Percentiles rank a stretch among this genome's conserved stretches.
Conservation (phyloP, 2,329 filamentous ascomycete genomes). For the Paracamarosporium sp. region DNA sequence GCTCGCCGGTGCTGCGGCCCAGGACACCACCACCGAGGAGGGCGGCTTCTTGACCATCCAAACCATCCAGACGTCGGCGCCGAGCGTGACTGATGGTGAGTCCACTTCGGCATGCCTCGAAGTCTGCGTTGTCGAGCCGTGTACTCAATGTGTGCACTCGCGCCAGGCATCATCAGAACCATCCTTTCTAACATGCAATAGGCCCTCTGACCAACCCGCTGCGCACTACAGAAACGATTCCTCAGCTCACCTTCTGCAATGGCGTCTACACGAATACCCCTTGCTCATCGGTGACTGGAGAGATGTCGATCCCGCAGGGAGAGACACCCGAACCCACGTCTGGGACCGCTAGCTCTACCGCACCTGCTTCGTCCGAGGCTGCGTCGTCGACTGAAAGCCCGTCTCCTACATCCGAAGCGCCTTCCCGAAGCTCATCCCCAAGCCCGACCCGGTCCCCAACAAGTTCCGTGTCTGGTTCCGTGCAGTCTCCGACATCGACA, state of each 20-base stretch:
- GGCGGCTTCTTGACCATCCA: slow-evolving; percentile 34
- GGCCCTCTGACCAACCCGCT: slow-evolving; percentile 6
- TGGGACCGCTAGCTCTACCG: background rate
- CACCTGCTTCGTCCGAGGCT: background rate
- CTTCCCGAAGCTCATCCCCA: background rate
- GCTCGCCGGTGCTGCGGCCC: slow-evolving; percentile 33
- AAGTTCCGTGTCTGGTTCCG: slow-evolving; percentile 11
- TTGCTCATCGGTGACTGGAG: background rate
- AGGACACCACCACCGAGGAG: slow-evolving; percentile 26
- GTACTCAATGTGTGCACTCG: slow-evolving; percentile 31
- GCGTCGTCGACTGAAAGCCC: no score
- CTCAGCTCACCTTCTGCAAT: slow-evolving; percentile 5
- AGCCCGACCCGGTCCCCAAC: background rate
- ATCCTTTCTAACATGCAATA: slow-evolving; percentile 6
- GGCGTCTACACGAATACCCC: slow-evolving; percentile 4
- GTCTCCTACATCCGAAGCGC: background rate
- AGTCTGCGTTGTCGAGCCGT: slow-evolving; percentile 35
- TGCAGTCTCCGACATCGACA: slow-evolving; percentile 20
- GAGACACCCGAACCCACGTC: slow-evolving; percentile 10
- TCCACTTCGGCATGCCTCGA: slow-evolving; percentile 27
- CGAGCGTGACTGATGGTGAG: slow-evolving; percentile 13
- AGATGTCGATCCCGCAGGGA: slow-evolving; percentile 11
- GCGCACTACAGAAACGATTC: slow-evolving; percentile 5
- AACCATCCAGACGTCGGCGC: slow-evolving; percentile 36
- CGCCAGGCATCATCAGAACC: background rate